These are phyloP conservation scores for Vigna angularis DNA, from an alignment of 306 rosid species.

Conservation along the genomic window DNA sequence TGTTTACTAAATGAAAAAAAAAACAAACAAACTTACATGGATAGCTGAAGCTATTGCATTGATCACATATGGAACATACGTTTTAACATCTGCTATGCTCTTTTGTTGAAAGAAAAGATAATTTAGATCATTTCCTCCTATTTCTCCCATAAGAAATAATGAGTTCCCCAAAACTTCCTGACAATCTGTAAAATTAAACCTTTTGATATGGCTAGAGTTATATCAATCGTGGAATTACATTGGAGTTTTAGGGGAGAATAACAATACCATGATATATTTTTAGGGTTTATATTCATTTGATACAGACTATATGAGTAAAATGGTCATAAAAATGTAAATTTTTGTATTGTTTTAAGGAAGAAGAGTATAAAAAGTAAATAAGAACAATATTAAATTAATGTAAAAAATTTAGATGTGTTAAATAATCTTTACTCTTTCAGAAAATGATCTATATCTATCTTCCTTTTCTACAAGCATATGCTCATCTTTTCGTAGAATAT, in stretches of 20 bases:
- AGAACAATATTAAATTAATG: no score
- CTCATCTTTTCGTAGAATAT: neutral
- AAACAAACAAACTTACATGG: conserved; percentile 34
- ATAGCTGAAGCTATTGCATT: conserved; percentile 49
- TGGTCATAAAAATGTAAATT: no score
- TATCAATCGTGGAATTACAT: neutral
- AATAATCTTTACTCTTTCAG: no score
- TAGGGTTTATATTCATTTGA: no score
- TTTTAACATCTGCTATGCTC: conserved; percentile 39
- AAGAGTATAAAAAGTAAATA: no score
- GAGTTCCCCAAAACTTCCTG: conserved; percentile 48
- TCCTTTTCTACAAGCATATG: neutral
- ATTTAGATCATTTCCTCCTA: conserved; percentile 73
- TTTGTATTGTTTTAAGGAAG: no score
- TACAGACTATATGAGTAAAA: no score
- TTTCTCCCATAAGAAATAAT: conserved; percentile 63
- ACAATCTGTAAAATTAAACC: conserved; percentile 51
- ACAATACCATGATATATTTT: accelerated
- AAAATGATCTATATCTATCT: neutral
- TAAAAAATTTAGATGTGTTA: no score
- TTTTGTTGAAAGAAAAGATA: conserved; percentile 25
- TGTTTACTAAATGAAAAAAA: neutral
- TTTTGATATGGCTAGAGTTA: neutral
- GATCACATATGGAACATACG: conserved; percentile 53
- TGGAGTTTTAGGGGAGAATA: neutral